A percentile compares a stretch with the other conserved stretches of the same genome.
Conservation (phyloP, 2,329 filamentous ascomycete genomes). For the Paraphoma chrysanthemicola region DNA sequence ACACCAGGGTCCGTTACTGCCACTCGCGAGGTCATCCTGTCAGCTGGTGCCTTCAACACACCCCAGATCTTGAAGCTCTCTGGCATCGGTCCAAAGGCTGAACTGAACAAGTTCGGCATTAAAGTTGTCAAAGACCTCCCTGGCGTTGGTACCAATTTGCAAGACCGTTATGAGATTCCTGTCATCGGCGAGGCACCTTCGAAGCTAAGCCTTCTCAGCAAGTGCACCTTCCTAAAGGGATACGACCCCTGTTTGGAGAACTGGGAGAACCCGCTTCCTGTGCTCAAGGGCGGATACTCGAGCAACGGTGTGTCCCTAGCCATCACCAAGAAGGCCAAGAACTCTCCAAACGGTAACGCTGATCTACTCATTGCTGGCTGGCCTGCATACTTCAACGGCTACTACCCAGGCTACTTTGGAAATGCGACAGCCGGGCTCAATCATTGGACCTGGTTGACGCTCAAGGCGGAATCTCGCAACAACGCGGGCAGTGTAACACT, state of each 20-base stretch:
- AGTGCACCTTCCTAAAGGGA: slow-evolving; percentile 48
- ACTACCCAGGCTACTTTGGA: slow-evolving; percentile 61
- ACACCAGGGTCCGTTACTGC: slow-evolving; percentile 36
- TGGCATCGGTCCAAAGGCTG: slow-evolving; percentile 65
- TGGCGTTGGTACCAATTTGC: slow-evolving; percentile 69
- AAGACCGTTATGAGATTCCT: slow-evolving; percentile 63
- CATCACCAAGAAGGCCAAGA: slow-evolving; percentile 49
- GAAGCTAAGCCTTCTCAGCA: slow-evolving; percentile 44
- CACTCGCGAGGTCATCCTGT: slow-evolving; percentile 34
- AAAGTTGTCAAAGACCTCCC: slow-evolving; percentile 62
- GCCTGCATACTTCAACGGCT: slow-evolving; percentile 60
- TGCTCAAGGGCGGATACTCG: slow-evolving; percentile 53
- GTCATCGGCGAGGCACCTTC: slow-evolving; percentile 54
- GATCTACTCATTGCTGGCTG: slow-evolving; percentile 63
- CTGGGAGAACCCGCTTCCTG: slow-evolving; percentile 46
- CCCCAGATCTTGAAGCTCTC: slow-evolving; percentile 68
- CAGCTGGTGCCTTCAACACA: slow-evolving; percentile 64
- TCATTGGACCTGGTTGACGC: slow-evolving; percentile 57
- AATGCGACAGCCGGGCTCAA: slow-evolving; percentile 53
- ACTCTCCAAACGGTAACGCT: slow-evolving; percentile 51
- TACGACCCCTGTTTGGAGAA: slow-evolving; percentile 55
- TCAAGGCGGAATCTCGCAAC: slow-evolving; percentile 70
- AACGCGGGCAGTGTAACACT: slow-evolving; percentile 66
- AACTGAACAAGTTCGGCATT: slow-evolving; percentile 64
- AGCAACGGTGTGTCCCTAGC: slow-evolving; percentile 62